Evolutionary conservation across 352 stramenopile species (phyloP).

Genomic region (Pythium pectinolyticum): DNA sequence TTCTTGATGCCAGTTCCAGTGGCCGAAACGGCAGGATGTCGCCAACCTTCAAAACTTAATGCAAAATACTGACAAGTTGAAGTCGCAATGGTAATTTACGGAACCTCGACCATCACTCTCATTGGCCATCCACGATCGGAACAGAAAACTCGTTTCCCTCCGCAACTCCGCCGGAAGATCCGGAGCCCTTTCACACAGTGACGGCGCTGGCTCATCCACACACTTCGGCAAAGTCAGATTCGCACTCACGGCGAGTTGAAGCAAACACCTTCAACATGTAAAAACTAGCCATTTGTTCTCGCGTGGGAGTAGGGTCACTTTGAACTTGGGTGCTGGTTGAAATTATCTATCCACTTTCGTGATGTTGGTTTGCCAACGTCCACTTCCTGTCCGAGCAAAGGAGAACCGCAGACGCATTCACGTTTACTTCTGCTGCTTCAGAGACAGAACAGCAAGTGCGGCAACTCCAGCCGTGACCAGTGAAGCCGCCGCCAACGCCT

Average conservation of each 20-base stretch:
- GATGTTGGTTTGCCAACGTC: background rate
- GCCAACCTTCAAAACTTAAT: background rate
- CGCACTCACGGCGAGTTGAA: slow-evolving; percentile 2
- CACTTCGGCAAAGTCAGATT: slow-evolving; percentile 9
- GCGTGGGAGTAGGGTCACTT: no score
- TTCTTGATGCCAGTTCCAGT: background rate
- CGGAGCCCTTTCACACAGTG: slow-evolving; percentile 4
- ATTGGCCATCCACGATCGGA: no score
- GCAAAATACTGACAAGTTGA: slow-evolving; percentile 24
- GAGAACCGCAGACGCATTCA: background rate
- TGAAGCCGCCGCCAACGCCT: slow-evolving; percentile 59
- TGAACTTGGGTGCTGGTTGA: no score
- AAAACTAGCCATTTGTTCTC: background rate
- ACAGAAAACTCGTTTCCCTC: no score
- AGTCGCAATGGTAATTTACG: slow-evolving; percentile 18
- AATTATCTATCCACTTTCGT: background rate
- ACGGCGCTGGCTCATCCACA: slow-evolving; percentile 9
- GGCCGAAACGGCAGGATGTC: background rate
- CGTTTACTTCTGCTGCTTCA: slow-evolving; percentile 54
- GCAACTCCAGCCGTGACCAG: slow-evolving; percentile 71
- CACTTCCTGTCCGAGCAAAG: slow-evolving; percentile 2
- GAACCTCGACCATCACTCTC: slow-evolving; percentile 18
- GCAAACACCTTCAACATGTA: background rate
- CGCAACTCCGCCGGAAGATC: slow-evolving; percentile 14
- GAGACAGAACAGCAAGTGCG: slow-evolving; percentile 51